phyloP scores from a whole-genome alignment of 768 basidiomycete genomes.

The Lyophyllum decastes region DNA sequence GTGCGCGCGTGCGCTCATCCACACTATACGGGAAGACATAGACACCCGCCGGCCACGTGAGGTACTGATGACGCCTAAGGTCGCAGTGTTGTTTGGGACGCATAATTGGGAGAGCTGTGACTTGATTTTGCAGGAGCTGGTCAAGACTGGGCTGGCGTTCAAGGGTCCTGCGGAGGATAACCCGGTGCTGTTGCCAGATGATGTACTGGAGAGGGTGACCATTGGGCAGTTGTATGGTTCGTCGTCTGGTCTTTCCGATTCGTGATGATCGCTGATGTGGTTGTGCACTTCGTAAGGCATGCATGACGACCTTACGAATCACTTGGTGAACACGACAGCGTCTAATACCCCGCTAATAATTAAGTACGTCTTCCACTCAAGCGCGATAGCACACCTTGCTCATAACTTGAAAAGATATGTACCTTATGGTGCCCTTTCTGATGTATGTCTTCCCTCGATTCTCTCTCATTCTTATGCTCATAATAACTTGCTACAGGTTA shows the following conservation, averaged over 20 bases:
- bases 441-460: conserved; percentile 38
- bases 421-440: conserved; percentile 72
- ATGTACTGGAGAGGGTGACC: conserved; percentile 64
- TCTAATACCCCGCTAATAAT: conserved; percentile 68
- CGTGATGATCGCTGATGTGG: neutral
- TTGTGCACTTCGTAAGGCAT: conserved; percentile 55
- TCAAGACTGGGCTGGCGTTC: conserved; percentile 53
- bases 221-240: conserved; percentile 85
- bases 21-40: conserved; percentile 55
- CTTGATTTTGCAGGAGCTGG: conserved; percentile 61
- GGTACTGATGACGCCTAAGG: conserved; percentile 13
- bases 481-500: conserved; percentile 48
- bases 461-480: neutral
- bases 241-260: conserved; percentile 19
- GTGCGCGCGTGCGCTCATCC: conserved; percentile 59
- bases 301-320: conserved; percentile 79
- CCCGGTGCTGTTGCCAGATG: conserved; percentile 42
- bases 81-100: conserved; percentile 84
- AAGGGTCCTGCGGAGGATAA: conserved; percentile 23
- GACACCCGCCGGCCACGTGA: conserved; percentile 3
- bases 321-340: conserved; percentile 57
- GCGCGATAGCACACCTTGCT: conserved; percentile 6
- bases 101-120: conserved; percentile 78
- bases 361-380: conserved; percentile 49
- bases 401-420: conserved; percentile 47